phyloP scores from a whole-genome alignment of 176 grass and related monocot genomes.

The Musa troglodytarum region DNA sequence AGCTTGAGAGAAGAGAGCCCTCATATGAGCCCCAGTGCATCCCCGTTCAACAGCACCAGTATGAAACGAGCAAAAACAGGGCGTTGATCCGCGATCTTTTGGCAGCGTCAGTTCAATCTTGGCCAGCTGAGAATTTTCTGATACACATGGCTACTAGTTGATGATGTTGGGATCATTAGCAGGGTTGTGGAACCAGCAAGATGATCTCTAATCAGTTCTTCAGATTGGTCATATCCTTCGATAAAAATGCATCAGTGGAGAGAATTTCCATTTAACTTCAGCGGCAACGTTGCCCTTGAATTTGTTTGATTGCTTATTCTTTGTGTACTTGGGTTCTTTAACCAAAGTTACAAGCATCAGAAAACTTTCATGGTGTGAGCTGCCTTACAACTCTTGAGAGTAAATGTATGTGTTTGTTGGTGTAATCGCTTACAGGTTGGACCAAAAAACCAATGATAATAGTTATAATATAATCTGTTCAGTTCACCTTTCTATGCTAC shows the following conservation, averaged over 20 bases:
- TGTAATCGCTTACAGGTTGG: no score
- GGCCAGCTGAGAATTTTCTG: neutral
- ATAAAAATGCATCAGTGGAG: neutral
- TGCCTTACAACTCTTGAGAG: no score
- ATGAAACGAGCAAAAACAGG: conserved; percentile 99
- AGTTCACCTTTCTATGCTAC: no score
- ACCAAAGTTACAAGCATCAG: no score
- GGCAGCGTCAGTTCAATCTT: neutral
- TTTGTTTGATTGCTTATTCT: conserved; percentile 3
- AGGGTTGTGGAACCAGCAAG: neutral
- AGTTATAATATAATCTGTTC: no score
- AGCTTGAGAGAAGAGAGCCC: conserved; percentile 91
- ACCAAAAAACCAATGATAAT: no score
- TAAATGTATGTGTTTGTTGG: no score
- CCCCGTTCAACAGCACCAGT: conserved; percentile 72
- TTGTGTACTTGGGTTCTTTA: neutral
- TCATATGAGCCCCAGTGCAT: conserved; percentile 75
- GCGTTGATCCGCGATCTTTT: conserved; percentile 30
- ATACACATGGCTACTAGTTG: neutral
- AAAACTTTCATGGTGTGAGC: no score
- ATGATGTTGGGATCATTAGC: neutral
- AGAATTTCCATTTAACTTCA: neutral
- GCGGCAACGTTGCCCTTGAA: neutral
- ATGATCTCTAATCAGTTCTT: neutral
- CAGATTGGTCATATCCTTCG: neutral